Percentiles rank a stretch among this genome's conserved stretches.
phyloP scores from a whole-genome alignment of 306 rosid species.

The Fragaria nilgerrensis region DNA sequence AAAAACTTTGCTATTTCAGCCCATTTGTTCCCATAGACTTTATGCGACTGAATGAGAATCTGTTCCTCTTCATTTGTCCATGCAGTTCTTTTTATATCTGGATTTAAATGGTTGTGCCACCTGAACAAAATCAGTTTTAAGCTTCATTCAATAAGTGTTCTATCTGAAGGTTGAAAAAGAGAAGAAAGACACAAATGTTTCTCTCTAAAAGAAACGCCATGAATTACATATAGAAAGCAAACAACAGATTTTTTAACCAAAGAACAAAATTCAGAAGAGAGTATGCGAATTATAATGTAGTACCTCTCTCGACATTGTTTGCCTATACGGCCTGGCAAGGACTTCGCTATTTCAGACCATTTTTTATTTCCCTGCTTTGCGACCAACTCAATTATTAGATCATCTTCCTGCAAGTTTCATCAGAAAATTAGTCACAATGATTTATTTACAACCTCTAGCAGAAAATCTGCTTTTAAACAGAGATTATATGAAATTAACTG shows the following conservation, averaged over 20 bases:
- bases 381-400: constrained; percentile 30
- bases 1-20: constrained; percentile 49
- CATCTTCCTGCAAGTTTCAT: constrained; percentile 38
- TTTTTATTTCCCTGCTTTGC: constrained; percentile 32
- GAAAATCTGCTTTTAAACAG: neutral
- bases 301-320: constrained; percentile 59
- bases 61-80: constrained; percentile 49
- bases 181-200: neutral
- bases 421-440: neutral
- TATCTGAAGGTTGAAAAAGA: neutral
- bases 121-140: constrained; percentile 18
- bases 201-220: neutral
- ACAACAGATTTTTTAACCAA: neutral
- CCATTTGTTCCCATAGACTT: constrained; percentile 46
- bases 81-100: constrained; percentile 42
- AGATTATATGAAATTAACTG: neutral
- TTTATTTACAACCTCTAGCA: no score
- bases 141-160: neutral
- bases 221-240: neutral
- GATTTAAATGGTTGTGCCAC: constrained; percentile 58
- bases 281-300: neutral
- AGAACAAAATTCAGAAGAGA: neutral
- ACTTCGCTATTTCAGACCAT: constrained; percentile 45
- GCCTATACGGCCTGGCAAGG: constrained; percentile 56
- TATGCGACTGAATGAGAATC: constrained; percentile 32